Conservation (phyloP, 768 basidiomycete genomes). For the Scleroderma citrinum region DNA sequence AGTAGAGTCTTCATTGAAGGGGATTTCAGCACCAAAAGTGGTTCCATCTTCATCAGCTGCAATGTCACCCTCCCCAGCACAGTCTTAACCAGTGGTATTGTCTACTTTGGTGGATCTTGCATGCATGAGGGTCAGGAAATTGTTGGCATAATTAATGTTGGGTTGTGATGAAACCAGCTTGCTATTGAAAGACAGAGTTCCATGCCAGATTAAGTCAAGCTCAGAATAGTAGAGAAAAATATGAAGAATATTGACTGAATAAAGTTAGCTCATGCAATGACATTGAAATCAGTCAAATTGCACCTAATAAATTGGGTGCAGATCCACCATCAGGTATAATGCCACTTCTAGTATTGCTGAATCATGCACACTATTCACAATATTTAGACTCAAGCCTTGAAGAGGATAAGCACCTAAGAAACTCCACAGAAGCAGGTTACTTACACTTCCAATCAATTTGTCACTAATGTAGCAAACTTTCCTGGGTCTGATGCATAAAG, state of each 20-base stretch:
- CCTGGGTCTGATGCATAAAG: not conserved
- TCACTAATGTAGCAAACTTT: not conserved
- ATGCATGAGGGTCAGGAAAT: not conserved
- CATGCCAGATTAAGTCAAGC: not conserved
- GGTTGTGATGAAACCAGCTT: not conserved
- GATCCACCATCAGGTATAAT: not conserved
- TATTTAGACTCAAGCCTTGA: slow-evolving; percentile 4
- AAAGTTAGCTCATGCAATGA: not conserved
- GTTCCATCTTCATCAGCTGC: not conserved
- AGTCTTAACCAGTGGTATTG: not conserved
- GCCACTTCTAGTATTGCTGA: slow-evolving; percentile 1
- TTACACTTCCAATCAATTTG: not conserved
- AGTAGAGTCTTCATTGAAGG: not conserved
- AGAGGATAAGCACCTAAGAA: not conserved
- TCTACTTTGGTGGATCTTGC: not conserved
- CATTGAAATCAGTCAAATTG: not conserved
- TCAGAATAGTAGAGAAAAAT: slow-evolving; percentile 4
- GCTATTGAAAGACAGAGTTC: not conserved
- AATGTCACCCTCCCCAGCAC: not conserved
- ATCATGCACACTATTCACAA: not conserved
- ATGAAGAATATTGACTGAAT: not conserved
- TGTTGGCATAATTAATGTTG: not conserved
- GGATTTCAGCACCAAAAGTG: not conserved
- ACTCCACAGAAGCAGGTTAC: not conserved
- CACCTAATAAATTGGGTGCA: slow-evolving; percentile 1